phyloP scores from a whole-genome alignment of 805 yeast species.

The Kluyveromyces lactis region DNA sequence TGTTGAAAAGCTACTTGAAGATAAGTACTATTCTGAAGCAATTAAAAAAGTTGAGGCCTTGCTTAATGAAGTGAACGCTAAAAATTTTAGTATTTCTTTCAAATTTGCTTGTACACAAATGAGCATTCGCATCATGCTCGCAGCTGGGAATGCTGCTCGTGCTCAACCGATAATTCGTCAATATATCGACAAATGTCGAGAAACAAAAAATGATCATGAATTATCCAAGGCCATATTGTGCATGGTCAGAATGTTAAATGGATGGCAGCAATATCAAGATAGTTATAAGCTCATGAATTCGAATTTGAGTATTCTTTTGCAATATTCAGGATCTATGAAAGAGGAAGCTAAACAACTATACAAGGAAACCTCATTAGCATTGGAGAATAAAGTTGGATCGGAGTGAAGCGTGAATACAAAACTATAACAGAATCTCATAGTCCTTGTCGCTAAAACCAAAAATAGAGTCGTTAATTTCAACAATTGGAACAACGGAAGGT shows the following conservation, averaged over 20 bases:
- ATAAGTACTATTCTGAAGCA: background rate
- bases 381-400: background rate
- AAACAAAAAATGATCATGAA: slow-evolving; percentile 1
- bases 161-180: background rate
- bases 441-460: background rate
- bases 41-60: background rate
- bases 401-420: background rate
- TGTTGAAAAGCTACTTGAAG: background rate
- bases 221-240: background rate
- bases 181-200: background rate
- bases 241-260: slow-evolving; percentile 1
- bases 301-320: slow-evolving; percentile 1
- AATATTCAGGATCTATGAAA: background rate
- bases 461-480: background rate
- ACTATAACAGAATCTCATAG: slow-evolving; percentile 1
- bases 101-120: background rate
- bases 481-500: slow-evolving; percentile 54
- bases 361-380: background rate
- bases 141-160: slow-evolving; percentile 4
- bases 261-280: background rate
- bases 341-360: background rate
- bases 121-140: background rate
- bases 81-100: background rate
- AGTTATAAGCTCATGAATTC: slow-evolving; percentile 1
- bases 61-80: background rate